These are phyloP conservation scores for Kalmusia sp. DNA, from an alignment of 2,329 filamentous ascomycete genomes.

Conservation along the genomic window DNA sequence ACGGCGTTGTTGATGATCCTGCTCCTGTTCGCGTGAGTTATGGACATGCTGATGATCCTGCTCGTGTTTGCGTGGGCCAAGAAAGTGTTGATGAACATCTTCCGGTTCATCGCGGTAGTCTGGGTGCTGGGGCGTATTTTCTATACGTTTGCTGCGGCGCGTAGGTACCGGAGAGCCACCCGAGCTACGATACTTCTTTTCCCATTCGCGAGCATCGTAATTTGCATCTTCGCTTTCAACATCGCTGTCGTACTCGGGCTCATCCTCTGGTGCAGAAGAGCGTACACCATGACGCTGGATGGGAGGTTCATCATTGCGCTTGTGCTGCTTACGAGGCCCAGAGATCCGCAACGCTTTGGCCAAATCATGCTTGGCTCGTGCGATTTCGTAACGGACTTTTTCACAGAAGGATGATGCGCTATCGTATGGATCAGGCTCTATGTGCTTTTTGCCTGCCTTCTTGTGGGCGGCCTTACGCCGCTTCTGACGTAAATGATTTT, in stretches of 20 bases:
- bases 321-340: no score
- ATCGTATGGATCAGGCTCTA: neutral
- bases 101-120: slow-evolving; percentile 2
- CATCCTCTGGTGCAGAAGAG: no score
- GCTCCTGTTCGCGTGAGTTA: no score
- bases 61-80: neutral
- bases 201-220: neutral
- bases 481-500: neutral
- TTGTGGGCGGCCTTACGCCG: neutral
- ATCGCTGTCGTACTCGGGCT: neutral
- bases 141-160: slow-evolving; percentile 1
- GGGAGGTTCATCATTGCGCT: no score
- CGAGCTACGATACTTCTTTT: neutral
- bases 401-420: neutral
- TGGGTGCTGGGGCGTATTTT: neutral
- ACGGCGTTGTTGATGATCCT: no score
- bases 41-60: neutral
- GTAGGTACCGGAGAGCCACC: neutral
- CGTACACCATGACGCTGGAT: no score
- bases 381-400: no score
- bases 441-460: neutral
- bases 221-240: neutral
- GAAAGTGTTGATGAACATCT: neutral
- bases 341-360: no score
- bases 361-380: no score